Evolutionary conservation across 1,284 basidiomycete species (phyloP), one percentile per base, ranked within the genome.

Genomic region (Melampsora medusae): DNA sequence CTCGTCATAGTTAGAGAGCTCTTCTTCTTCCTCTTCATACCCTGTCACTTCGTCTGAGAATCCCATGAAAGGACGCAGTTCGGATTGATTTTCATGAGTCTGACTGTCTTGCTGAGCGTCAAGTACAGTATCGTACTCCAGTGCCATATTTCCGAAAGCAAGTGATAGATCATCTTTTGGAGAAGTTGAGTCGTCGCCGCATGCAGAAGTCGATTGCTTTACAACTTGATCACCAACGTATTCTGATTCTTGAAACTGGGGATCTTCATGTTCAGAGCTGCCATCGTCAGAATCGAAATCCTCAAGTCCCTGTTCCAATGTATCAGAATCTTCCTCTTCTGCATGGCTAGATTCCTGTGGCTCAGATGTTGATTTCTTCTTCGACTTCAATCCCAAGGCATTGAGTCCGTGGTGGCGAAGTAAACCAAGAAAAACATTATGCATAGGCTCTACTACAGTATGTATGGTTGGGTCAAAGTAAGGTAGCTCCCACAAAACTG

Each of bases 401-500:
- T 12, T 42, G 38, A 42, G 38, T 6, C 38, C 38, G 38, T 72
- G 69, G 31, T 72, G 14, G 4, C 22, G 12, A 22, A 72, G 31
- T 16, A 72, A 49, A 2, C 69, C 69, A 17, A 72, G 48, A 48
- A 62, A 72, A 2, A 72, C 56, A 25, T 72, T 72, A 33, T 72
- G 69, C 69, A 72, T 72, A 4, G 69, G 69, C 35, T 72, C 69
- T 12, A 72, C 60, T 4, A 72, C 48, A 2, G 31, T 61, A 56
- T 64, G 12, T 1, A 28, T 19, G 2, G 62, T 17, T n/a, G 31
- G 61, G 48, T 59, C 53, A 14, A 59, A 22, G 28, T 59, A 59
- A 22, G 53, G 53, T 6, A 59, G 53, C 53, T 59, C 53, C n/a
- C n/a, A 28, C n/a, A 59, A 28, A 9, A 59, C 17, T 7, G 53